Evolutionary conservation across 2,329 filamentous ascomycete species (phyloP).

Genomic region (Paraphoma sp.): DNA sequence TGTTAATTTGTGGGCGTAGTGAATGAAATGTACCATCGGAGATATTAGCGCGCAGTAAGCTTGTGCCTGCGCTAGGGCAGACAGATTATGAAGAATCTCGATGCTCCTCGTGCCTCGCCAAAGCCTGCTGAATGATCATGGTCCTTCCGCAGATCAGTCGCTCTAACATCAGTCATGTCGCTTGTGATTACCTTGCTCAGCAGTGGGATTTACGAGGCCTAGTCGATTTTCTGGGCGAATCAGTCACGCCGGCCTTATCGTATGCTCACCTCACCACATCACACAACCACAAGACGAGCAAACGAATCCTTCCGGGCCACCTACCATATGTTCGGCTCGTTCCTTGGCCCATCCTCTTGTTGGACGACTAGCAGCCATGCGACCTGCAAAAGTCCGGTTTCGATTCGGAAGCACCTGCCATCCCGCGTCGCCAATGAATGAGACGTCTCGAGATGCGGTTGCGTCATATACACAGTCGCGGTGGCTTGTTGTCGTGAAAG

Average conservation of each 20-base stretch:
- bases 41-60: too few relatives aligned
- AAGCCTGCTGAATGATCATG: constrained; percentile 14
- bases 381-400: constrained; percentile 17
- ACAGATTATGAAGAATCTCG: constrained; percentile 10
- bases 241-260: constrained; percentile 37
- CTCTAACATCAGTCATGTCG: constrained; percentile 8
- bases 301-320: constrained; percentile 9
- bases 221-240: constrained; percentile 37
- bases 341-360: constrained; percentile 27
- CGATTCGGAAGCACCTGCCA: constrained; percentile 22
- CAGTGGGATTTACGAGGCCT: constrained; percentile 32
- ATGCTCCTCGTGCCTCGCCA: constrained; percentile 26
- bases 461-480: constrained; percentile 32
- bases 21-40: too few relatives aligned
- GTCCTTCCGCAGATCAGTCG: constrained; percentile 11
- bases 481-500: constrained; percentile 31
- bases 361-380: constrained; percentile 22
- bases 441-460: constrained; percentile 20
- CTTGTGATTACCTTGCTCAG: constrained; percentile 19
- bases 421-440: constrained; percentile 36
- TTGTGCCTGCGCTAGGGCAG: constrained; percentile 9
- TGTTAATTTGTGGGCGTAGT: too few relatives aligned
- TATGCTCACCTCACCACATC: constrained; percentile 42
- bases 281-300: constrained; percentile 25
- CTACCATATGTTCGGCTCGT: constrained; percentile 21